Evolutionary conservation across 805 yeast genomes (phyloP), one percentile per base, ranked within the genome.

Genomic region (Candida khao-thaluensis): DNA sequence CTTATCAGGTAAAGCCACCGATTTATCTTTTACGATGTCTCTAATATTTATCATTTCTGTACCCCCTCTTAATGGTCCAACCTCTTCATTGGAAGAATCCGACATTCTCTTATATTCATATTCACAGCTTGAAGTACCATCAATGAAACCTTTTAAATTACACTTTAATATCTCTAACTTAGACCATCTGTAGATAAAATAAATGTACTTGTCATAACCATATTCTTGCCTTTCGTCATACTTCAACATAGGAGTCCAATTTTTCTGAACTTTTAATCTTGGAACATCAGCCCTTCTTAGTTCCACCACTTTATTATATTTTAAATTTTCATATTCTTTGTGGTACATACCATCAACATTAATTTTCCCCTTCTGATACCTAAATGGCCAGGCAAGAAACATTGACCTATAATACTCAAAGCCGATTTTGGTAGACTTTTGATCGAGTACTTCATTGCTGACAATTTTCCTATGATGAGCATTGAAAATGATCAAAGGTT

Each of bases 401-500:
- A 64, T 61, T 3, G 65, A 53, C 25, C 69, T 43, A 41, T 50
- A 51, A 16, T 32, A 43, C 2, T 27, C 39, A 35, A 41, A 43
- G 2, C 28, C 16, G 7, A 43, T 28, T 35, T 40, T 57, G 54
- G 17, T 62, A 57, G 24, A 36, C 24, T 42, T 56, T 26, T 43
- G 40, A 28, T 34, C 36, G 52, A 30, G 33, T 2, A 20, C 30
- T 20, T 42, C 37, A 17, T 35, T 37, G 2, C 37, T 22, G 12
- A 30, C 24, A 16, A 46, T 41, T 39, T 45, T 49, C n/a, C 47
- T 45, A 40, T 48, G 62, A 32, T 50, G 46, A 9, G 59, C 44
- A 44, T 72, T 74, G 55, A 64, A 75, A 3, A 72, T 52, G 9
- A 75, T 57, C 18, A 74, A 50, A 1, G 81, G 81, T 42, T 75